Percentiles rank a stretch among this genome's conserved stretches.
Evolutionary conservation across 2,329 filamentous ascomycete species (phyloP).

Genomic region (Rugonectria rugulosa): DNA sequence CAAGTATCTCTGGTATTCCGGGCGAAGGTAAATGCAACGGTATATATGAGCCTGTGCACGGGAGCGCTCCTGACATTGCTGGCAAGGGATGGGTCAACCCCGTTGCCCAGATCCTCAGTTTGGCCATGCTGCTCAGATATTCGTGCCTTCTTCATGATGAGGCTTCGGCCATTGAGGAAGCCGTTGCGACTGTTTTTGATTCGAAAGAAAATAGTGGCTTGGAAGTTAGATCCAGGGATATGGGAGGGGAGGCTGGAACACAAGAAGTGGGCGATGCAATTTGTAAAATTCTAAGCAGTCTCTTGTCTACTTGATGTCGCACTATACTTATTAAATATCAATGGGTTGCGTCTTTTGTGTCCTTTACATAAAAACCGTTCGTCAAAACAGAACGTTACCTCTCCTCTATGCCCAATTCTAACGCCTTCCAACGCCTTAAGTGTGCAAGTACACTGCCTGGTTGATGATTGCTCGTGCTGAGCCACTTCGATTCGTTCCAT

Average conservation of each 20-base stretch:
- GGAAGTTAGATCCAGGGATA: constrained; percentile 69
- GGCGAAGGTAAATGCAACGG: constrained; percentile 61
- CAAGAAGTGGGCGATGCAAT: constrained; percentile 72
- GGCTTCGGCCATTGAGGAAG: constrained; percentile 69
- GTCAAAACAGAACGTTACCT: too few relatives aligned
- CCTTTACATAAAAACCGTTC: too few relatives aligned
- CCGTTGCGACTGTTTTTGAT: constrained; percentile 70
- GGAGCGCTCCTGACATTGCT: constrained; percentile 76
- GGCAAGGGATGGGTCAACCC: constrained; percentile 78
- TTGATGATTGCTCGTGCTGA: not conserved
- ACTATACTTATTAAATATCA: not conserved
- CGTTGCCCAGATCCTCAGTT: constrained; percentile 73
- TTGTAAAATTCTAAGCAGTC: constrained; percentile 20
- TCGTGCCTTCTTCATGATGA: constrained; percentile 69
- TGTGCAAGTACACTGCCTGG: not conserved
- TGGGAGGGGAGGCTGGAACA: constrained; percentile 69
- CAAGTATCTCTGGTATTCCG: constrained; percentile 52
- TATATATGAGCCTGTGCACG: constrained; percentile 82
- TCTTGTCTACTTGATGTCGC: constrained; percentile 3
- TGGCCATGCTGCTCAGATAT: constrained; percentile 80
- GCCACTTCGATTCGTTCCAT: not conserved
- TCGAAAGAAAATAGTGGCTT: constrained; percentile 47
- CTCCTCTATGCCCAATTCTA: not conserved
- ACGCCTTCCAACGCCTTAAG: too few relatives aligned
- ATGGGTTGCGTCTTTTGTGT: too few relatives aligned